Percentiles rank a stretch among this genome's conserved stretches.
Conservation (phyloP, 805 yeast genomes). For the Vanderwaltozyma tropicalis region DNA sequence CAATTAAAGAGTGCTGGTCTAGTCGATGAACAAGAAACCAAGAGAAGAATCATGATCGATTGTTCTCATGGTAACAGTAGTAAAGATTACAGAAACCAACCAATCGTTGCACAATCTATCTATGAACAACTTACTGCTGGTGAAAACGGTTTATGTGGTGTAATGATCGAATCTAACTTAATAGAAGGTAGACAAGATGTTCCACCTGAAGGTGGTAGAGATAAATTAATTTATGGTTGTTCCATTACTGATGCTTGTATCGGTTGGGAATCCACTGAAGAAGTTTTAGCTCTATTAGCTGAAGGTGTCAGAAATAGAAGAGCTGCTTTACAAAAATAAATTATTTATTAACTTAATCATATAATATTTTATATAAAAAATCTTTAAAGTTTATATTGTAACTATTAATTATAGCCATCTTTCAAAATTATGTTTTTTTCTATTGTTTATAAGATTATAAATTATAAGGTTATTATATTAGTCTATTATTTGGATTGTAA, state of each 20-base stretch:
- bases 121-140: constrained; percentile 77
- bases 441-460: background rate
- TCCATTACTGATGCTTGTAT: constrained; percentile 97
- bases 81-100: constrained; percentile 92
- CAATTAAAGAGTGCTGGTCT: constrained; percentile 42
- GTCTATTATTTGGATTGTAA: background rate
- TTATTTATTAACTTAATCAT: background rate
- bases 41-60: constrained; percentile 83
- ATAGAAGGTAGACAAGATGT: constrained; percentile 85
- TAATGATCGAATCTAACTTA: constrained; percentile 91
- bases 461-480: background rate
- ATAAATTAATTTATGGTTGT: constrained; percentile 78
- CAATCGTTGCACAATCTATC: constrained; percentile 74
- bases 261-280: constrained; percentile 78
- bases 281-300: constrained; percentile 68
- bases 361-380: too few relatives aligned
- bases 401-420: too few relatives aligned
- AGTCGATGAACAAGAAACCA: constrained; percentile 32
- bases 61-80: constrained; percentile 96
- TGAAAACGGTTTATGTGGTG: constrained; percentile 73
- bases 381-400: too few relatives aligned
- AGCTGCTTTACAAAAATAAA: constrained; percentile 27
- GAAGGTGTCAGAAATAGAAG: constrained; percentile 79
- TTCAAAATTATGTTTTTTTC: too few relatives aligned
- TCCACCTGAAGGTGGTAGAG: constrained; percentile 48